Percentiles rank a stretch among this genome's conserved stretches.
These are phyloP conservation scores for Pascua sp. DNA, from an alignment of 1,284 basidiomycete species.

Conservation along the genomic window DNA sequence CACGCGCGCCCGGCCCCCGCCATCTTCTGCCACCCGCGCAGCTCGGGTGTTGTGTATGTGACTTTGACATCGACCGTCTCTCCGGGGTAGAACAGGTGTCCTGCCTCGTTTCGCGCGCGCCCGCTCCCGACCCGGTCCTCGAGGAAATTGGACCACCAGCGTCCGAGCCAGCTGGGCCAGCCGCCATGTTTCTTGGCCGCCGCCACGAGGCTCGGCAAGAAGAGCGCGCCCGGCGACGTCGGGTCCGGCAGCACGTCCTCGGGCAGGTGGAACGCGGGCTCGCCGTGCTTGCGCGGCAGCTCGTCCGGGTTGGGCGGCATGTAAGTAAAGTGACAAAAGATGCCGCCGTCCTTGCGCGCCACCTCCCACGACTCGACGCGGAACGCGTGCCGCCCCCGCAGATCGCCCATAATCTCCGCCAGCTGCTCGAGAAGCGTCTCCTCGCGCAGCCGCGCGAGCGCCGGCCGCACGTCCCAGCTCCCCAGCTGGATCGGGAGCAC, in stretches of 20 bases:
- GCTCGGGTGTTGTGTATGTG: slow-evolving; percentile 2
- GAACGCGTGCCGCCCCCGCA: slow-evolving; percentile 37
- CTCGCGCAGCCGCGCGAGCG: slow-evolving; percentile 33
- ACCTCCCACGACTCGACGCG: slow-evolving; percentile 46
- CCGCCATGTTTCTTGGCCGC: slow-evolving; percentile 42
- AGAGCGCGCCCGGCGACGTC: slow-evolving; percentile 33
- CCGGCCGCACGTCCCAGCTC: slow-evolving; percentile 41
- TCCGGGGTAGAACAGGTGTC: slow-evolving; percentile 16
- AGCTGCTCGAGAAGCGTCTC: slow-evolving; percentile 45
- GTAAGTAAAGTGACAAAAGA: slow-evolving; percentile 77
- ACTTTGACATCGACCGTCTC: slow-evolving; percentile 3
- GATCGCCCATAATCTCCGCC: slow-evolving; percentile 33
- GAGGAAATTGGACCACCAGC: slow-evolving; percentile 34
- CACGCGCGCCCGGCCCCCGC: slow-evolving; percentile 61
- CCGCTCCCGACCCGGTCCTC: neutral
- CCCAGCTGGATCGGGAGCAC: slow-evolving; percentile 46
- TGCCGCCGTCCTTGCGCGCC: slow-evolving; percentile 55
- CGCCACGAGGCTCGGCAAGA: slow-evolving; percentile 38
- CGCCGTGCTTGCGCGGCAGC: slow-evolving; percentile 21
- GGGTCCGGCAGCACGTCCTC: slow-evolving; percentile 21
- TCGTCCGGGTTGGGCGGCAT: slow-evolving; percentile 38
- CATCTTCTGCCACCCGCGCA: slow-evolving; percentile 20
- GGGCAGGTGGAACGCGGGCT: slow-evolving; percentile 22
- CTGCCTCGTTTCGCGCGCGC: slow-evolving; percentile 6
- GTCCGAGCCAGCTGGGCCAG: slow-evolving; percentile 46